phyloP scores from a whole-genome alignment of 1,284 basidiomycete species.

The Polyporus tsugae region DNA sequence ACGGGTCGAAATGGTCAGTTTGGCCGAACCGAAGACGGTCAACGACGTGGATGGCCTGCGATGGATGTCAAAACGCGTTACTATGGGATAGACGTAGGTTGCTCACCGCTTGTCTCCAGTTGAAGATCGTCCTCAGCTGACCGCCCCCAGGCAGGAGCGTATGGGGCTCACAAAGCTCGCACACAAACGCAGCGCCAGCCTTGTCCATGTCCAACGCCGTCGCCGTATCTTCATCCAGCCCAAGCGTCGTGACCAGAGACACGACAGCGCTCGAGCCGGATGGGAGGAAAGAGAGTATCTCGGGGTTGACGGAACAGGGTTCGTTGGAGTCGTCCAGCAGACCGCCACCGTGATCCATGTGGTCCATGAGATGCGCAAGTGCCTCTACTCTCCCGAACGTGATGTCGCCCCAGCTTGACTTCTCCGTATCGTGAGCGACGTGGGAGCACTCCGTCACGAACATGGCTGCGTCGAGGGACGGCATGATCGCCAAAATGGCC shows the following conservation, averaged over 20 bases:
- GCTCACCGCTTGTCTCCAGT: slow-evolving; percentile 4
- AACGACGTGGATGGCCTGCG: not conserved
- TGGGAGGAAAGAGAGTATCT: not conserved
- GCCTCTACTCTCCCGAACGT: not conserved
- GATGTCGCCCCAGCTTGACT: not conserved
- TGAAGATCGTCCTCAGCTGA: not conserved
- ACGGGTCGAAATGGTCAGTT: not conserved
- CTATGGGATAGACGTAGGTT: not conserved
- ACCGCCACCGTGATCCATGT: not conserved
- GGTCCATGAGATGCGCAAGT: not conserved
- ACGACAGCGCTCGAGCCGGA: not conserved
- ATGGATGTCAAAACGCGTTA: not conserved
- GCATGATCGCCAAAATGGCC: not conserved
- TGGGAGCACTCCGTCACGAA: not conserved
- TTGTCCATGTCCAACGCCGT: not conserved
- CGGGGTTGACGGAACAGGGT: not conserved
- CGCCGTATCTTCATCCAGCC: not conserved
- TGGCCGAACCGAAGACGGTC: not conserved
- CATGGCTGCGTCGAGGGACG: not conserved
- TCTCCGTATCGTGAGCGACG: not conserved
- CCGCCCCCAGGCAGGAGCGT: not conserved
- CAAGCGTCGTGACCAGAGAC: not conserved
- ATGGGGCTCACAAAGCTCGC: not conserved
- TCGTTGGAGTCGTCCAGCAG: not conserved
- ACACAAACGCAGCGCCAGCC: not conserved